Evolutionary conservation across 352 stramenopile genomes (phyloP).

Genomic region (Globisporangium canariense): DNA sequence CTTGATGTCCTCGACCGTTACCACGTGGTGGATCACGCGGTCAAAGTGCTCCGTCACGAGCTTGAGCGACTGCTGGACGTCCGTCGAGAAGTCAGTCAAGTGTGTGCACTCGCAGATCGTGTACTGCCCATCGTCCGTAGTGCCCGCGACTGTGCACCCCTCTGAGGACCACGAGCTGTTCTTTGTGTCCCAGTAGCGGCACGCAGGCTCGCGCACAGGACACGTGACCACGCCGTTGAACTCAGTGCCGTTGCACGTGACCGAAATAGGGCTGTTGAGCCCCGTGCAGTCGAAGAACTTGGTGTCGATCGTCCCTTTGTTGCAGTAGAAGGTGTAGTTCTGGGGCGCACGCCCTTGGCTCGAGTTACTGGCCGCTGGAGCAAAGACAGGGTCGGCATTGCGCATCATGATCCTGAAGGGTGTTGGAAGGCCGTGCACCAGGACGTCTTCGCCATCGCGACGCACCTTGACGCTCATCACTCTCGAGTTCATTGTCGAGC

Average conservation of each 20-base stretch:
- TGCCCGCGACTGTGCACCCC: slow-evolving; percentile 46
- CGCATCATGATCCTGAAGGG: slow-evolving; percentile 55
- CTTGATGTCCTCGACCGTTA: slow-evolving; percentile 52
- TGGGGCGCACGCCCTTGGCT: slow-evolving; percentile 17
- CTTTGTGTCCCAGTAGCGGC: slow-evolving; percentile 53
- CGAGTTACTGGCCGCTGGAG: slow-evolving; percentile 9
- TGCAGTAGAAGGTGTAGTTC: slow-evolving; percentile 40
- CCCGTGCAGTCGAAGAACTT: slow-evolving; percentile 57
- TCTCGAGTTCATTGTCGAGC: slow-evolving; percentile 43
- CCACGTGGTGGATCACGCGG: slow-evolving; percentile 48
- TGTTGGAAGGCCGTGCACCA: slow-evolving; percentile 28
- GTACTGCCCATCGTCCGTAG: slow-evolving; percentile 56
- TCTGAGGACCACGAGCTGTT: slow-evolving; percentile 54
- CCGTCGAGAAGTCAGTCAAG: slow-evolving; percentile 68
- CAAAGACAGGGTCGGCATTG: slow-evolving; percentile 35
- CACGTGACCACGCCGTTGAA: slow-evolving; percentile 52
- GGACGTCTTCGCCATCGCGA: slow-evolving; percentile 29
- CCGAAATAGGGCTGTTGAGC: slow-evolving; percentile 28
- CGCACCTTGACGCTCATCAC: slow-evolving; percentile 63
- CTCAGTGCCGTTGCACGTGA: slow-evolving; percentile 51
- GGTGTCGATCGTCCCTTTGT: slow-evolving; percentile 41
- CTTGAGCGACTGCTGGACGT: slow-evolving; percentile 55
- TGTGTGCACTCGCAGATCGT: slow-evolving; percentile 75
- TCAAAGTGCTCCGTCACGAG: slow-evolving; percentile 61
- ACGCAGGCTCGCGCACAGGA: slow-evolving; percentile 40